A percentile compares a stretch with the other conserved stretches of the same genome.
Conservation (phyloP, 371 early-diverging fungal species). For the Lichtheimia ramosa region DNA sequence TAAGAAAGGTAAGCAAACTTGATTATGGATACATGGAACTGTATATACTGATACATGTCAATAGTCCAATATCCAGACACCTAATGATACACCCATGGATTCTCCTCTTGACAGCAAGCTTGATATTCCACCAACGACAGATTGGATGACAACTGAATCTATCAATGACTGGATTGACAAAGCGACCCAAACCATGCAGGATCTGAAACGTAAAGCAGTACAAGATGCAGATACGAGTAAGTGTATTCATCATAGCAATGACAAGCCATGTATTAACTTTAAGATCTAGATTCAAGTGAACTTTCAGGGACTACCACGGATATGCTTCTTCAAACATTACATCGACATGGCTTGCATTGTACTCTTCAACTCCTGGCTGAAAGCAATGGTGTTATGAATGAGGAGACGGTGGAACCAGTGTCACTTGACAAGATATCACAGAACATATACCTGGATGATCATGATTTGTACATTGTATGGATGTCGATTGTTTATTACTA, state of each 20-base stretch:
- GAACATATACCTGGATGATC: slow-evolving; percentile 18
- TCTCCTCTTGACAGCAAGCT: no score
- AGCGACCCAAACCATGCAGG: neutral
- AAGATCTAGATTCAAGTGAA: no score
- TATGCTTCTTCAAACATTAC: slow-evolving; percentile 20
- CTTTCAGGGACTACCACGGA: slow-evolving; percentile 24
- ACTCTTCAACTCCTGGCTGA: slow-evolving; percentile 15
- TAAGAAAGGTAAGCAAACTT: slow-evolving; percentile 7
- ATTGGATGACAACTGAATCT: slow-evolving; percentile 4
- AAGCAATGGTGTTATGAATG: slow-evolving; percentile 7
- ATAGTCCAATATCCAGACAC: no score
- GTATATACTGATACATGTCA: no score
- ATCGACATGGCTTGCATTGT: slow-evolving; percentile 11
- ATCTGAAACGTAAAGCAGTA: neutral
- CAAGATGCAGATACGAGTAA: slow-evolving; percentile 1
- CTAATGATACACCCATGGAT: no score
- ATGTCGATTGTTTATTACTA: slow-evolving; percentile 31
- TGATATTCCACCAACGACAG: no score
- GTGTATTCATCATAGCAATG: no score
- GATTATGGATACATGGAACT: no score
- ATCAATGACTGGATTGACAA: neutral
- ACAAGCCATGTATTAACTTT: no score
- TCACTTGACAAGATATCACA: slow-evolving; percentile 16
- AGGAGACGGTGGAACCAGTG: slow-evolving; percentile 12
- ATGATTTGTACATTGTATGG: slow-evolving; percentile 33